Conservation (phyloP, 2,329 filamentous ascomycete species). For the Ascochyta koolunga region DNA sequence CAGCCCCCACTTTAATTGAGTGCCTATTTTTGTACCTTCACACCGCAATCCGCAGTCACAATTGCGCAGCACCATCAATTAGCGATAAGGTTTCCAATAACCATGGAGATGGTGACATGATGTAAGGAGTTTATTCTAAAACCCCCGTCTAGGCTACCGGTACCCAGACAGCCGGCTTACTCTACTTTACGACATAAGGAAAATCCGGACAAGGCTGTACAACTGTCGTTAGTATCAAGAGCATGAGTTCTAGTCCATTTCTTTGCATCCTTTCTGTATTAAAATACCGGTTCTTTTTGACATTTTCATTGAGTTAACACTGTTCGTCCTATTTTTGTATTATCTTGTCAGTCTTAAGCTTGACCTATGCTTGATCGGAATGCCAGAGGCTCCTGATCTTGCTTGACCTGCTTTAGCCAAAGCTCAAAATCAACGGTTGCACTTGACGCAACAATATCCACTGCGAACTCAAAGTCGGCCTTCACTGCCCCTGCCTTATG, state of each 20-base stretch:
- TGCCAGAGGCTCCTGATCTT: too few species aligned
- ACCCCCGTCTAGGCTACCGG: constrained; percentile 1
- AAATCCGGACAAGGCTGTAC: neutral
- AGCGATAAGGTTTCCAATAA: constrained; percentile 2
- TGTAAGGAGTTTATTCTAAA: constrained; percentile 1
- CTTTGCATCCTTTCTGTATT: neutral
- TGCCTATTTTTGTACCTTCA: constrained; percentile 13
- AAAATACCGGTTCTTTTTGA: neutral
- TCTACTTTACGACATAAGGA: neutral
- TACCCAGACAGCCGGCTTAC: neutral
- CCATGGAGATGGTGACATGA: neutral
- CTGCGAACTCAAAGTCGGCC: too few species aligned
- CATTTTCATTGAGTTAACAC: neutral
- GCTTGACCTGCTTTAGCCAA: too few species aligned
- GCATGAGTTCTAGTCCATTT: neutral
- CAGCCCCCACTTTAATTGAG: constrained; percentile 6
- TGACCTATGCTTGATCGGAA: neutral
- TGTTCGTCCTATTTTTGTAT: too few species aligned
- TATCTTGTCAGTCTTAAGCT: neutral
- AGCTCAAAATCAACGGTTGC: too few species aligned
- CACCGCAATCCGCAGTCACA: constrained; percentile 14
- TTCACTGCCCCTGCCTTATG: too few species aligned
- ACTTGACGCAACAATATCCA: too few species aligned
- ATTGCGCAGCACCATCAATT: neutral
- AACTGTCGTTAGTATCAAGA: neutral